Percentiles rank a stretch among this genome's conserved stretches.
Evolutionary conservation across 1,284 basidiomycete genomes (phyloP).

Genomic region (Ceratobasidium sp.): DNA sequence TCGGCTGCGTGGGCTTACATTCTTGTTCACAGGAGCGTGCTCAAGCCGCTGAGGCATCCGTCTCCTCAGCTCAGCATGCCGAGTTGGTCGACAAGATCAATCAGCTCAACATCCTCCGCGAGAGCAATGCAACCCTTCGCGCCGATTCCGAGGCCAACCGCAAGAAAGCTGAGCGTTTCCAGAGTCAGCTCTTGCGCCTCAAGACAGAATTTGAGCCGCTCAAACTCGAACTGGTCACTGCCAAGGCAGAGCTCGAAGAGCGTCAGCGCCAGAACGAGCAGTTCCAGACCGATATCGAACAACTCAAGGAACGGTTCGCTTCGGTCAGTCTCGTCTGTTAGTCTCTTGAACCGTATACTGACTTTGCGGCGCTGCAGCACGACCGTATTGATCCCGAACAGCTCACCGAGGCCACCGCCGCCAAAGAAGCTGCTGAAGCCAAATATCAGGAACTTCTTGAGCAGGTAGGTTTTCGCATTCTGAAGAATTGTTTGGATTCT

Average conservation of each 20-base stretch:
- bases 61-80: conserved; percentile 80
- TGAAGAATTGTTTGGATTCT: not conserved
- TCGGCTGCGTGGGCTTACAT: conserved; percentile 4
- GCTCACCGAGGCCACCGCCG: conserved; percentile 26
- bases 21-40: conserved; percentile 72
- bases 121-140: conserved; percentile 86
- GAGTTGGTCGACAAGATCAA: conserved; percentile 89
- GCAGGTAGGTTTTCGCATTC: not conserved
- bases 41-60: conserved; percentile 66
- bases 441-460: conserved; percentile 6
- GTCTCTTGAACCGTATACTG: not conserved
- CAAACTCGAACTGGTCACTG: conserved; percentile 70
- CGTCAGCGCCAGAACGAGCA: conserved; percentile 71
- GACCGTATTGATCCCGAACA: conserved; percentile 83
- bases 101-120: conserved; percentile 83
- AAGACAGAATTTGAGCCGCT: conserved; percentile 74
- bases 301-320: conserved; percentile 84
- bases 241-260: conserved; percentile 77
- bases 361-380: conserved; percentile 58
- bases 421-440: conserved; percentile 23
- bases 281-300: conserved; percentile 78
- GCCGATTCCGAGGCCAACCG: conserved; percentile 72
- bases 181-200: conserved; percentile 65
- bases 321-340: conserved; percentile 68
- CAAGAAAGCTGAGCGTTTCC: conserved; percentile 70